Percentiles rank a stretch among this genome's conserved stretches.
Evolutionary conservation across 176 grass and related monocot species (phyloP).

Genomic region (Triticum monococcum): DNA sequence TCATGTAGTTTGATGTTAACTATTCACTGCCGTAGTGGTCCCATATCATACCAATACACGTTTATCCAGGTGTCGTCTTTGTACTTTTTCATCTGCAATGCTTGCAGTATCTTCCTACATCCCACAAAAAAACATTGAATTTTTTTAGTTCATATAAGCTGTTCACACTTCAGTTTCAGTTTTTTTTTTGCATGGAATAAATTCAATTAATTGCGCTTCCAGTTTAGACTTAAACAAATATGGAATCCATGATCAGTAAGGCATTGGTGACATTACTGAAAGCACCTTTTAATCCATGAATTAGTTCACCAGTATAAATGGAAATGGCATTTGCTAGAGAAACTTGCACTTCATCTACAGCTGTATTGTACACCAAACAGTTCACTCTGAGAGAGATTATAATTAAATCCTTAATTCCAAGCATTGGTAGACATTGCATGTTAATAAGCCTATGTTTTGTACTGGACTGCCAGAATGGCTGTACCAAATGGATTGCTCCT

Average conservation of each 20-base stretch:
- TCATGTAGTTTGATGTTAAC: background rate
- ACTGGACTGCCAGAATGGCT: background rate
- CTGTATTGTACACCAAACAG: background rate
- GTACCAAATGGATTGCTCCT: background rate
- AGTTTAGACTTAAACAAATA: too few relatives aligned
- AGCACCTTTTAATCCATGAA: background rate
- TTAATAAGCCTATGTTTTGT: background rate
- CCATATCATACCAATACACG: background rate
- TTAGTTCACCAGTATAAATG: background rate
- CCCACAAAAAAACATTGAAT: conserved; percentile 19
- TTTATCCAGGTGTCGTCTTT: background rate
- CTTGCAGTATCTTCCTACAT: background rate
- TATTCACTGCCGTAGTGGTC: background rate
- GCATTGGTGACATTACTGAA: background rate
- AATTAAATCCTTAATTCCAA: conserved; percentile 11
- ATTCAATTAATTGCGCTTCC: background rate
- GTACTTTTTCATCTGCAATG: background rate
- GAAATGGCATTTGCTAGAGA: background rate
- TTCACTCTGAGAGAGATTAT: background rate
- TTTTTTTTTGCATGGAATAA: background rate
- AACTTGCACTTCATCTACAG: background rate
- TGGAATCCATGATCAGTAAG: too few relatives aligned
- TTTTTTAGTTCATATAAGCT: conserved; percentile 23
- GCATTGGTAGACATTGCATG: conserved; percentile 4
- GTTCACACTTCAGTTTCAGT: conserved; percentile 14